Base-by-base conservation (phyloP, 2,329 filamentous ascomycete species). In the Diplodia sapinea region DNA sequence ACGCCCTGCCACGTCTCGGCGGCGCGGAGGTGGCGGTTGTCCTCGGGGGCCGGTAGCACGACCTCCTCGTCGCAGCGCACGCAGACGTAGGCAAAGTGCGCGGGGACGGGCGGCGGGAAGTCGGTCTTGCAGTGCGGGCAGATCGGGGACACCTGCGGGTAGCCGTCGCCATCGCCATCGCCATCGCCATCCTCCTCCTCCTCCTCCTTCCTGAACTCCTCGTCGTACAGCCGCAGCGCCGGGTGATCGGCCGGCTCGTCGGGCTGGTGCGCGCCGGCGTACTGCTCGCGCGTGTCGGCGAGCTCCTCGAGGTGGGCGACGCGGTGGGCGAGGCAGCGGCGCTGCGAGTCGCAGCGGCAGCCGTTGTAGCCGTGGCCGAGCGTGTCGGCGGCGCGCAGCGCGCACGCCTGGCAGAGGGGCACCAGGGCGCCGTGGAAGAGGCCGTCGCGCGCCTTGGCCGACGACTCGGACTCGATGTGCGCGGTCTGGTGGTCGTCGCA, bases 241-340 rank as follows among this genome's bases (percentile, higher is more conserved):
- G 36, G 36, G 36, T 38, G 36, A 7, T 13, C 36, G 11, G 8
- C 26, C 26, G 26, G 26, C 3, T 26, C 11, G 13, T 6, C 23
- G 6, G 12, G 20, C 26, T 26, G 5, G 57, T 43, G 26, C 43
- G 0, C 0, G 15, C 50, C 15, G 12, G 5, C 5, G 43, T 29
- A 62, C 3, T 12, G 17, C 13, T 9, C 9, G 23, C 17, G 11
- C 17, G 2, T 15, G 26, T 13, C 40, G 12, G 7, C 8, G 4
- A 62, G 40, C 23, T n/a, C 3, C 17, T 49, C 40, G 4, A 62
- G 57, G 17, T 36, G 40, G 4, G n/a, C 5, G 26, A 7, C 23
- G 17, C 57, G 57, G 29, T 62, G 57, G 15, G 17, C 9, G 23
- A 62, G 29, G 57, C 57, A 62, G 57, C 40, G 40, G 2, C n/a